These are phyloP conservation scores for Stylonectria norvegica DNA, from an alignment of 2,329 filamentous ascomycete genomes.

Conservation along the genomic window DNA sequence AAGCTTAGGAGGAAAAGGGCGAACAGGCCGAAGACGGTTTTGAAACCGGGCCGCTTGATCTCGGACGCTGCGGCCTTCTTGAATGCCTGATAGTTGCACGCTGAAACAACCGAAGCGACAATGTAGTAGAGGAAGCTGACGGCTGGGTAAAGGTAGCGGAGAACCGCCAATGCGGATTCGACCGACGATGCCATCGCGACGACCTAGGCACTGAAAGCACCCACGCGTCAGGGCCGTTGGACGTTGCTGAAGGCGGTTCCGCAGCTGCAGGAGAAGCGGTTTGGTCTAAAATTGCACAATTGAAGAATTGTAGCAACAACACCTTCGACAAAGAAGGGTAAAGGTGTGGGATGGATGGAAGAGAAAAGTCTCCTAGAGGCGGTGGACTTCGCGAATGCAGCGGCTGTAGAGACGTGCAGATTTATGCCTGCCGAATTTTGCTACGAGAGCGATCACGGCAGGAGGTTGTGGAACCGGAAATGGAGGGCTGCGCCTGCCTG, in stretches of 20 bases:
- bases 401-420: conserved; percentile 3
- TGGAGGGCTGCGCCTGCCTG: conserved; percentile 13
- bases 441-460: conserved; percentile 12
- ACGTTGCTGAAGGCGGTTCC: conserved; percentile 1
- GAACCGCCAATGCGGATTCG: conserved; percentile 16
- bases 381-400: not conserved
- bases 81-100: conserved; percentile 51
- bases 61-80: conserved; percentile 21
- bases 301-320: no score
- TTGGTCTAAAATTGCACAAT: no score
- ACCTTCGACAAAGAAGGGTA: no score
- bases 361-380: not conserved
- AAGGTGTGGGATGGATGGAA: not conserved
- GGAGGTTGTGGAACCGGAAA: conserved; percentile 21
- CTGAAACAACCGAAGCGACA: conserved; percentile 53
- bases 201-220: not conserved
- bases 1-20: conserved; percentile 45
- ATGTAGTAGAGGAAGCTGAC: conserved; percentile 53
- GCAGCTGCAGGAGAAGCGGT: no score
- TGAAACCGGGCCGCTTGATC: conserved; percentile 17
- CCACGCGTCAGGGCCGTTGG: conserved; percentile 1
- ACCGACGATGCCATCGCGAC: conserved; percentile 17
- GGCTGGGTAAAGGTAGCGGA: conserved; percentile 29
- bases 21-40: conserved; percentile 40
- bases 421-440: not conserved